Base-by-base conservation (phyloP, 2,329 filamentous ascomycete species). In the Plenodomus lindquistii region DNA sequence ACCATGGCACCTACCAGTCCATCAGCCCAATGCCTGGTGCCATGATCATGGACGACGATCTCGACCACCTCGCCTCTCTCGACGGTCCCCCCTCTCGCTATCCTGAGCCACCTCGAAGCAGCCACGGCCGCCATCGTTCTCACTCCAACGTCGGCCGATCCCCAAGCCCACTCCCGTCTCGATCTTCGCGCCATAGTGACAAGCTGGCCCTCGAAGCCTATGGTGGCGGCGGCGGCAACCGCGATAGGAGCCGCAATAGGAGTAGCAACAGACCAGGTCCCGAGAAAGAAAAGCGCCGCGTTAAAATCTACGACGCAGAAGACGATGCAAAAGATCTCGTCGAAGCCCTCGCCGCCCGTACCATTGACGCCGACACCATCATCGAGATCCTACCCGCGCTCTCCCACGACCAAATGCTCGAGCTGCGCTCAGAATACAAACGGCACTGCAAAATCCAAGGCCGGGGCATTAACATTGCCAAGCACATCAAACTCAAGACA, bases 11-110 rank as follows among this genome's bases (percentile, higher is more conserved):
- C 0, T 97, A 96, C 63, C 93, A 97, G 72, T 90, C 89, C 48
- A 89, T 95, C 62, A 96, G 92, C 0, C 92, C 93, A 0, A 96
- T 97, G 90, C 92, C 92, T 0, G 91, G 91, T 0, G 90, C 92
- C 0, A 76, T 83, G 48, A 77, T 83, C 61, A 77, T 92, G 19
- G 65, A 77, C 40, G 72, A 78, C 22, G 77, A 81, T 29, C 78
- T 85, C 9, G 79, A 82, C 46, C 71, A 72, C 54, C 66, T 72
- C 17, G 66, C 60, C 31, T 62, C 69, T 16, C 52, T 73, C 35
- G 66, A 71, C 40, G 65, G 60, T 40, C 56, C 62, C 31, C 69
- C 60, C 20, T 31, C 27, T 8, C 27, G 27, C 4, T 31, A 31
- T 13, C 11, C 27, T 11, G 27, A 31, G 27, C 27, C 27, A 13